These are phyloP conservation scores for Nepenthes alata DNA, from an alignment of 179 eudicot species.

Conservation along the genomic window DNA sequence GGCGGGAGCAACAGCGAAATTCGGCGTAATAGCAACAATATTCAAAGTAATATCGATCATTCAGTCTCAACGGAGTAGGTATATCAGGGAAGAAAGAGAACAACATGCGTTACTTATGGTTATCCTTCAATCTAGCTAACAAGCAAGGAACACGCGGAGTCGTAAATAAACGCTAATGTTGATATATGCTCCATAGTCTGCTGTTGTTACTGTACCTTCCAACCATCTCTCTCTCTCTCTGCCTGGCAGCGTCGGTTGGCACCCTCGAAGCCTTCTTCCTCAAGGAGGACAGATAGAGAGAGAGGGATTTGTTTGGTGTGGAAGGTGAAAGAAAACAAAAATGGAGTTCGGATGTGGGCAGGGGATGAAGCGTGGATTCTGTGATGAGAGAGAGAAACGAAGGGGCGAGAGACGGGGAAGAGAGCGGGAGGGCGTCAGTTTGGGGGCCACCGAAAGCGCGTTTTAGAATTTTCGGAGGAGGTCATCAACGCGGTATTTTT, in stretches of 20 bases:
- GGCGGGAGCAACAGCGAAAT: not conserved
- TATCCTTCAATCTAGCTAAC: not conserved
- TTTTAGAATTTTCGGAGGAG: too few relatives aligned
- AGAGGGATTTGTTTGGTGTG: too few relatives aligned
- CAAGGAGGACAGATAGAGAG: too few relatives aligned
- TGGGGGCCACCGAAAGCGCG: too few relatives aligned
- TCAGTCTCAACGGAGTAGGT: not conserved
- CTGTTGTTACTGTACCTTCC: constrained; percentile 2
- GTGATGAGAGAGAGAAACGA: too few relatives aligned
- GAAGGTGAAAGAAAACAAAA: too few relatives aligned
- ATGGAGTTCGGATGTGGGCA: too few relatives aligned
- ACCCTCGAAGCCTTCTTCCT: not conserved
- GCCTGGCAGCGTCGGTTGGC: constrained; percentile 6
- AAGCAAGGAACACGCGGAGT: constrained; percentile 3
- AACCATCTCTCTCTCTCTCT: constrained; percentile 6
- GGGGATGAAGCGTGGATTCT: too few relatives aligned
- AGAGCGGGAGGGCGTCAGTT: too few relatives aligned
- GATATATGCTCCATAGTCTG: not conserved
- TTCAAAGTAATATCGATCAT: not conserved
- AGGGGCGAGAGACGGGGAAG: too few relatives aligned
- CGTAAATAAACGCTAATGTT: not conserved
- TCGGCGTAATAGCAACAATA: not conserved
- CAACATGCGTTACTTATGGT: constrained; percentile 14
- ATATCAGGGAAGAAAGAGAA: constrained; percentile 4
- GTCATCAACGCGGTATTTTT: too few relatives aligned